Evolutionary conservation across 768 basidiomycete species (phyloP), one percentile per base, ranked within the genome.

Genomic region (Leccinum longicurvipes): DNA sequence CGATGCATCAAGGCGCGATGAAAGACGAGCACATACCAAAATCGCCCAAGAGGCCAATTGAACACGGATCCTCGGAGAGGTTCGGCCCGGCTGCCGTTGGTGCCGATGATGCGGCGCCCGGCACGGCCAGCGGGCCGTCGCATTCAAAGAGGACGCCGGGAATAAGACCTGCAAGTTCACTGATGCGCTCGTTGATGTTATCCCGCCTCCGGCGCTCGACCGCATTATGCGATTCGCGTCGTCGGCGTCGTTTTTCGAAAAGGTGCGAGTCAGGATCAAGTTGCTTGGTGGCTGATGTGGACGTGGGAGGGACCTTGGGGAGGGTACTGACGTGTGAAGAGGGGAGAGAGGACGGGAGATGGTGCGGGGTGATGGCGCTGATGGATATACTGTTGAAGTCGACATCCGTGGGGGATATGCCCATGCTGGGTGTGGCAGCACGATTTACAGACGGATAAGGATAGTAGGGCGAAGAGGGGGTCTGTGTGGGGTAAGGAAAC

Each of bases 171-270:
- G 93, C 89, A 1, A 97, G 81, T 69, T 97, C 93, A 36, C 82
- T 82, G 62, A 97, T 97, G 72, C 93, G 91, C 74, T 97, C 93
- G 72, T 97, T 97, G 70, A 97, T 97, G 69, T 94, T 95, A 67
- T 97, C 93, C 47, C 93, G 71, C 57, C 93, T 66, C 25, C 93
- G 73, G 17, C 93, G 77, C 75, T 97, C 93, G 60, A 97, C 93
- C 2, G 92, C 92, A 63, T 97, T 97, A 68, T 97, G 93, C 8
- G 84, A 87, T 72, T 95, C 93, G 56, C 93, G 73, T 48, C 93
- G 74, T 32, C 91, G 75, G 2, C 91, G 74, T 3, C 93, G 75
- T 69, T 95, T 95, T 73, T 96, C 93, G 60, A 82, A 79, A 60
- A 84, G 81, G 45, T 85, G 84, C 48, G 76, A 7, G 19, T 67